phyloP scores from a whole-genome alignment of 2,329 filamentous ascomycete species.

The Harringtonia aguacate region DNA sequence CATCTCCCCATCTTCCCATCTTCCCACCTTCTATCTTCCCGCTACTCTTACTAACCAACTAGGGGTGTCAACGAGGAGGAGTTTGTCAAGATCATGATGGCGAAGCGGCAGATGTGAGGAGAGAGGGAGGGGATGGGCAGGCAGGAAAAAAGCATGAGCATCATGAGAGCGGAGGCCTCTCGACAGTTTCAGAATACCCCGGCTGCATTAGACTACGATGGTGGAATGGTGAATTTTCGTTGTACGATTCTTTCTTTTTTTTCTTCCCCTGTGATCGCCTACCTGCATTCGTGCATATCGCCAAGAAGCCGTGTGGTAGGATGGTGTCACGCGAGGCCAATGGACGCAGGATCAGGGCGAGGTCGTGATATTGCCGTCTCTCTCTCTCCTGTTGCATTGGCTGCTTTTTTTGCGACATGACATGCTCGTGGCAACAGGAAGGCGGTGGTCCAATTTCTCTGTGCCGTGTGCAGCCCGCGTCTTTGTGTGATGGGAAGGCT shows the following conservation, averaged over 20 bases:
- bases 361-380: background rate
- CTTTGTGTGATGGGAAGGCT: too few relatives aligned
- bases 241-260: too few relatives aligned
- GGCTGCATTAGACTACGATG: too few relatives aligned
- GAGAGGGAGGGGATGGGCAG: background rate
- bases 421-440: constrained; percentile 1
- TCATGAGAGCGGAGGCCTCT: background rate
- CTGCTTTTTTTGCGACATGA: background rate
- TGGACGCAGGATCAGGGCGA: too few relatives aligned
- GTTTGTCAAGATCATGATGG: constrained; percentile 53
- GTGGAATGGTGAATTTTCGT: background rate
- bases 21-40: background rate
- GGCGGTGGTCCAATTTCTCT: background rate
- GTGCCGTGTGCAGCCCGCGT: too few relatives aligned
- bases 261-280: background rate
- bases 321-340: too few relatives aligned
- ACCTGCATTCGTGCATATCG: too few relatives aligned
- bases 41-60: background rate
- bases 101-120: constrained; percentile 16
- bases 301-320: too few relatives aligned
- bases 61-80: constrained; percentile 56
- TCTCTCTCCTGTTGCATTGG: background rate
- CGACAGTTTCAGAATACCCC: background rate
- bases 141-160: background rate
- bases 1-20: background rate